Percentiles rank a stretch among this genome's conserved stretches.
Evolutionary conservation across 2,329 filamentous ascomycete genomes (phyloP).

Genomic region (Ramichloridium luteum): DNA sequence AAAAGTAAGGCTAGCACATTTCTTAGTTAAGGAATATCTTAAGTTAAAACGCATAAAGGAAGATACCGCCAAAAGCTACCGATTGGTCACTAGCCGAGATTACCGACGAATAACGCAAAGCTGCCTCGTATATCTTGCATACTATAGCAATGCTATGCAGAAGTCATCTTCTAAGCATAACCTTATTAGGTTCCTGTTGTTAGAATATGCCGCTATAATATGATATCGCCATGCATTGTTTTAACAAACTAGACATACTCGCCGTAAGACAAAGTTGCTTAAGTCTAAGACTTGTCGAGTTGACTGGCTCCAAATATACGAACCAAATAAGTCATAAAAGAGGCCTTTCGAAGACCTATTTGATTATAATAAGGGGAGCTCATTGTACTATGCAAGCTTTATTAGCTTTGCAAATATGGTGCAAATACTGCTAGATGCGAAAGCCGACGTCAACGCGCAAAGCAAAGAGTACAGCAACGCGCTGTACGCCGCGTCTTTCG

Average conservation of each 20-base stretch:
- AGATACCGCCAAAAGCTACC: slow-evolving; percentile 6
- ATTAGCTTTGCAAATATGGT: not conserved
- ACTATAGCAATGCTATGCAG: slow-evolving; percentile 7
- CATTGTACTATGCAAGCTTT: slow-evolving; percentile 3
- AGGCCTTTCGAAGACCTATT: slow-evolving; percentile 2
- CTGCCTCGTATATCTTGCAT: slow-evolving; percentile 9
- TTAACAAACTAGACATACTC: slow-evolving; percentile 3
- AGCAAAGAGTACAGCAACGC: slow-evolving; percentile 9
- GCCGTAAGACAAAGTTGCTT: slow-evolving; percentile 5
- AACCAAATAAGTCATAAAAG: slow-evolving; percentile 2
- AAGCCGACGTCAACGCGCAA: slow-evolving; percentile 6
- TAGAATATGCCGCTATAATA: slow-evolving; percentile 9
- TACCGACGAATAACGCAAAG: slow-evolving; percentile 7
- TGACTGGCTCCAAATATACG: slow-evolving; percentile 7
- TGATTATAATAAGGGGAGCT: not conserved
- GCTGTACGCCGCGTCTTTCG: slow-evolving; percentile 10
- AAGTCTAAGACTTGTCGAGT: not conserved
- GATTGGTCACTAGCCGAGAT: slow-evolving; percentile 5
- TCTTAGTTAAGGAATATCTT: slow-evolving; percentile 18
- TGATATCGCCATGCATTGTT: slow-evolving; percentile 8
- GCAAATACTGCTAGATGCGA: not conserved
- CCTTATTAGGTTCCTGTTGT: slow-evolving; percentile 9
- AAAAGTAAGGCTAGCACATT: slow-evolving; percentile 15
- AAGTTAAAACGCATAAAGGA: slow-evolving; percentile 10
- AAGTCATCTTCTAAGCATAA: slow-evolving; percentile 8